phyloP scores from a whole-genome alignment of 179 eudicot genomes.

The Gypsophila paniculata region DNA sequence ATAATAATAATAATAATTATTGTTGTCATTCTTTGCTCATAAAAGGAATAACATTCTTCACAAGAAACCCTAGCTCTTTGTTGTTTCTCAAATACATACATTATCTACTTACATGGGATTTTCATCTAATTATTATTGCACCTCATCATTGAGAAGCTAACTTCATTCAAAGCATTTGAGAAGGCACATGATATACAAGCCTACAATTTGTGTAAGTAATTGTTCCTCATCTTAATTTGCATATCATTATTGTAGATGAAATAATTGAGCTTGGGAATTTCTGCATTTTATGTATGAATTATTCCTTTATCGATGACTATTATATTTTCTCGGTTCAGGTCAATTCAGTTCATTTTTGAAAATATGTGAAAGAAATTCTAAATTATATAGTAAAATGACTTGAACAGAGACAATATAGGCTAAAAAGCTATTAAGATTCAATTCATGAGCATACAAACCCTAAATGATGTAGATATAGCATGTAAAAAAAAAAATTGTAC shows the following conservation, averaged over 20 bases:
- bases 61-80: too few species aligned
- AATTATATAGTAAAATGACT: too few species aligned
- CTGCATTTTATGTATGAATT: not conserved
- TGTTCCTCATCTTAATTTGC: not conserved
- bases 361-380: too few species aligned
- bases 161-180: not conserved
- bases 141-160: not conserved
- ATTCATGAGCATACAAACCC: not conserved
- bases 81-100: not conserved
- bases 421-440: not conserved
- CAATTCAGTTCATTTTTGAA: too few species aligned
- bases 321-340: too few species aligned
- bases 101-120: not conserved
- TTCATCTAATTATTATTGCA: not conserved
- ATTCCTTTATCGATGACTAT: too few species aligned
- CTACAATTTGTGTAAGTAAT: not conserved
- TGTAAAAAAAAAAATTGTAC: too few species aligned
- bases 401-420: too few species aligned
- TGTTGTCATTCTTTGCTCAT: slow-evolving; percentile 11
- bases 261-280: not conserved
- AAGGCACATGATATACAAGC: not conserved
- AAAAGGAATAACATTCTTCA: slow-evolving; percentile 17
- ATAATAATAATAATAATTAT: not conserved
- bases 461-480: not conserved
- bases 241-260: not conserved